phyloP scores from a whole-genome alignment of 805 yeast species.

The Kazachstania taianensis region DNA sequence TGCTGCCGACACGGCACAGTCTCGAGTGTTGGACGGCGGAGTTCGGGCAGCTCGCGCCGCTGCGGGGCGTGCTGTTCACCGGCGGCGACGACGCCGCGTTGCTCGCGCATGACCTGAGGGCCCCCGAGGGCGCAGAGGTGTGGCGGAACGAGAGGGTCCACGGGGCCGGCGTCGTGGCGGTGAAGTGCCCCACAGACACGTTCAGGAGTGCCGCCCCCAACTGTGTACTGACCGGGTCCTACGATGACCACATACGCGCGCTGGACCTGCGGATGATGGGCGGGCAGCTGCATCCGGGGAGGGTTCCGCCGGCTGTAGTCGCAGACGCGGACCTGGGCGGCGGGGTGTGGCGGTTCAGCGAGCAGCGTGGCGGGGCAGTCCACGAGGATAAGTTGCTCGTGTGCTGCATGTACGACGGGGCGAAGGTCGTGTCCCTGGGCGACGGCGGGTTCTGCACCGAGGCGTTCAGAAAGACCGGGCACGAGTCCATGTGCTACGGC shows the following conservation, averaged over 20 bases:
- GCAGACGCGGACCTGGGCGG: conserved; percentile 58
- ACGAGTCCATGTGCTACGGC: conserved; percentile 90
- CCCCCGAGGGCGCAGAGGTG: conserved; percentile 19
- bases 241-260: conserved; percentile 68
- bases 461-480: conserved; percentile 47
- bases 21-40: conserved; percentile 86
- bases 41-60: conserved; percentile 47
- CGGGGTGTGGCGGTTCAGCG: conserved; percentile 89
- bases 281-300: conserved; percentile 37
- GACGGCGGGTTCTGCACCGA: conserved; percentile 24
- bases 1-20: conserved; percentile 35
- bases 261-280: conserved; percentile 56
- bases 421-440: conserved; percentile 46
- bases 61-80: conserved; percentile 52
- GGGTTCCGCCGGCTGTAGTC: conserved; percentile 37
- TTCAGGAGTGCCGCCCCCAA: conserved; percentile 21
- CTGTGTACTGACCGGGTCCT: conserved; percentile 64
- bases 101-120: conserved; percentile 60
- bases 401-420: conserved; percentile 96
- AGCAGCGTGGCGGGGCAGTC: conserved; percentile 43
- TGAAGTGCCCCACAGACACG: conserved; percentile 36
- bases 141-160: conserved; percentile 47
- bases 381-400: conserved; percentile 38
- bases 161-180: conserved; percentile 85
- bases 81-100: conserved; percentile 87